Evolutionary conservation across 768 basidiomycete species (phyloP), one percentile per base, ranked within the genome.

Genomic region (Amanita polypyramis): DNA sequence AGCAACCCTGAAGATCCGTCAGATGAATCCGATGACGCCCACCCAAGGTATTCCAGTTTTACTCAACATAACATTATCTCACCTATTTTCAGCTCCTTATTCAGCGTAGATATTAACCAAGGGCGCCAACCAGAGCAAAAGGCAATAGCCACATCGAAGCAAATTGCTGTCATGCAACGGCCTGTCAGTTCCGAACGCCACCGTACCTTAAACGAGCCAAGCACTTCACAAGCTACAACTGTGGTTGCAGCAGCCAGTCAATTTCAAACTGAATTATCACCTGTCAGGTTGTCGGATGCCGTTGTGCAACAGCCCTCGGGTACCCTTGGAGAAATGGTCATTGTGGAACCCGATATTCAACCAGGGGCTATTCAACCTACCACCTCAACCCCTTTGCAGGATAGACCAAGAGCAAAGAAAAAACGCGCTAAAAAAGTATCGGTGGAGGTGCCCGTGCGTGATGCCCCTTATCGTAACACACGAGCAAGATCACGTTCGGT

Each of bases 401-500:
- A 20, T 15, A 15, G 9, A 32, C 5, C 17, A 7, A 43, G 43
- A 27, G 43, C 43, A 17, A 43, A 47, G 20, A 48, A 21, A 20
- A 46, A 46, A 19, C 9, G 2, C n/a, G 33, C 10, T 37, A 34
- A n/a, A 36, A 35, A 25, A 15, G 19, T 46, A 5, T 17, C 11
- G 7, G 7, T n/a, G 14, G 19, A 45, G 23, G 44, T 38, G 5
- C n/a, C 38, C 8, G 7, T 47, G 7, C 10, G 15, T 12, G 54
- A 56, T 40, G 56, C 63, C 36, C 64, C 67, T 8, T 65, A 60
- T 51, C 56, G 57, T 32, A 65, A 65, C 51, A 66, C 66, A 2
- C 59, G 69, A 17, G 61, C 65, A 0, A 51, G 62, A 14, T 65
- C 66, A 21, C 61, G 57, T 19, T 63, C 64, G 8, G 58, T 65